A percentile compares a stretch with the other conserved stretches of the same genome.
phyloP scores from a whole-genome alignment of 2,329 filamentous ascomycete genomes.

The Aspergillus brasiliensis region DNA sequence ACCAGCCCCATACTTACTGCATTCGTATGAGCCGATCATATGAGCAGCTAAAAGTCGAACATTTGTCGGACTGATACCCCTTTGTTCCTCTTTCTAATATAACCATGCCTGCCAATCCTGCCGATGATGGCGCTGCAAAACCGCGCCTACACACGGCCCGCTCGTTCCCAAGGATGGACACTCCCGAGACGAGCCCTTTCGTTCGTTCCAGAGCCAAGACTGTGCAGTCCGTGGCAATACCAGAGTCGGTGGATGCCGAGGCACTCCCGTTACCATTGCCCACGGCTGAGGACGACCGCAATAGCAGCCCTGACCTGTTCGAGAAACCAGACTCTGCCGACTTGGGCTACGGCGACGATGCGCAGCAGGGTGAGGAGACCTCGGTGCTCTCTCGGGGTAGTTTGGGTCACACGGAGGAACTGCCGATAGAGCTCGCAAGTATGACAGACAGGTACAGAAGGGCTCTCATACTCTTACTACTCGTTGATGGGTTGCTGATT shows the following conservation, averaged over 20 bases:
- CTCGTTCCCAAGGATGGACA: slow-evolving; percentile 39
- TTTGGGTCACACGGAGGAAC: slow-evolving; percentile 76
- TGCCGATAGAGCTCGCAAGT: slow-evolving; percentile 91
- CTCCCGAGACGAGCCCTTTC: slow-evolving; percentile 24
- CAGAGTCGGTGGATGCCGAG: slow-evolving; percentile 30
- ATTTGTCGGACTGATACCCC: slow-evolving; percentile 15
- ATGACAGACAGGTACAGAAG: slow-evolving; percentile 75
- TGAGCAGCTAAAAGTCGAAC: slow-evolving; percentile 22
- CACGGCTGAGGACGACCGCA: slow-evolving; percentile 26
- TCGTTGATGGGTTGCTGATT: slow-evolving; percentile 7
- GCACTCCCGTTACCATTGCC: slow-evolving; percentile 25
- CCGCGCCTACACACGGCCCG: slow-evolving; percentile 30
- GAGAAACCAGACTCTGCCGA: slow-evolving; percentile 45
- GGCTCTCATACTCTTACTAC: background rate
- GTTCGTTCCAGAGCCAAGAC: slow-evolving; percentile 29
- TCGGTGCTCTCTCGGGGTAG: slow-evolving; percentile 39
- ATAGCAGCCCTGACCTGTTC: slow-evolving; percentile 43
- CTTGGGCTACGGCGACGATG: slow-evolving; percentile 32
- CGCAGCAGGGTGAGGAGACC: slow-evolving; percentile 34
- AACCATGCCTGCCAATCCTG: slow-evolving; percentile 29
- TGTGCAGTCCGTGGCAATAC: slow-evolving; percentile 25
- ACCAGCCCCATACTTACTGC: slow-evolving; percentile 8
- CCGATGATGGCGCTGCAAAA: slow-evolving; percentile 26
- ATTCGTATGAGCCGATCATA: slow-evolving; percentile 35
- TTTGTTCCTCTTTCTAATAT: background rate